These are phyloP conservation scores for Neonectria sp. DNA, from an alignment of 2,329 filamentous ascomycete genomes.

Conservation along the genomic window DNA sequence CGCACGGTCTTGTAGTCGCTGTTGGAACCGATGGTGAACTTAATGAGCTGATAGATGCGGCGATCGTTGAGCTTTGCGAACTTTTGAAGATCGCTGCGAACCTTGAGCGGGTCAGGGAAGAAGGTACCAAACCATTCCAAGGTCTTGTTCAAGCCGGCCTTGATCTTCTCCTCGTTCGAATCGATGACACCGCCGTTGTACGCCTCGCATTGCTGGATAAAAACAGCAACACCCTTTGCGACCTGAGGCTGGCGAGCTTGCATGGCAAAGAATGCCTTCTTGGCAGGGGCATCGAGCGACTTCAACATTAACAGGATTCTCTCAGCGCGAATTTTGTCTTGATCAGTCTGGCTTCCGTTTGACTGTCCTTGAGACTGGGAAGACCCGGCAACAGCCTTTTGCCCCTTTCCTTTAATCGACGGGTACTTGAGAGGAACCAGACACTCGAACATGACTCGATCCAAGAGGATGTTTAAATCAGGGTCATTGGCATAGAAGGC, in stretches of 20 bases:
- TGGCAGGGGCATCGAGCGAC: conserved; percentile 82
- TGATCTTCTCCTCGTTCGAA: conserved; percentile 77
- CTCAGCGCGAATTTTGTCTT: conserved; percentile 85
- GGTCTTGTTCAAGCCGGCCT: conserved; percentile 79
- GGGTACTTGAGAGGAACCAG: conserved; percentile 93
- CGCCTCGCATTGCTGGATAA: conserved; percentile 87
- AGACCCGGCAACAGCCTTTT: conserved; percentile 73
- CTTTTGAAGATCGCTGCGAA: conserved; percentile 84
- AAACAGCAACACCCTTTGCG: conserved; percentile 80
- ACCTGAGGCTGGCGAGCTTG: conserved; percentile 84
- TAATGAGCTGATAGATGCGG: conserved; percentile 89
- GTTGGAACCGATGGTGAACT: conserved; percentile 86
- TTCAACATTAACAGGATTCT: conserved; percentile 87
- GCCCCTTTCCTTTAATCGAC: conserved; percentile 70
- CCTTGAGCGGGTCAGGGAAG: conserved; percentile 81
- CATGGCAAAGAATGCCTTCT: conserved; percentile 90
- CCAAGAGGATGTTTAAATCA: conserved; percentile 87
- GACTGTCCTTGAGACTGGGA: conserved; percentile 64
- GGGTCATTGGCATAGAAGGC: conserved; percentile 91
- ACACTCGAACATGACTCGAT: conserved; percentile 88
- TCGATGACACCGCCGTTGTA: conserved; percentile 91
- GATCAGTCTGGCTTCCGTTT: conserved; percentile 68
- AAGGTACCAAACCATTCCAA: conserved; percentile 81
- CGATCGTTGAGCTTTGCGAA: conserved; percentile 94
- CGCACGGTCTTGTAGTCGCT: conserved; percentile 94